Evolutionary conservation across 2,329 filamentous ascomycete species (phyloP).

Genomic region (Cercospora berteroae): DNA sequence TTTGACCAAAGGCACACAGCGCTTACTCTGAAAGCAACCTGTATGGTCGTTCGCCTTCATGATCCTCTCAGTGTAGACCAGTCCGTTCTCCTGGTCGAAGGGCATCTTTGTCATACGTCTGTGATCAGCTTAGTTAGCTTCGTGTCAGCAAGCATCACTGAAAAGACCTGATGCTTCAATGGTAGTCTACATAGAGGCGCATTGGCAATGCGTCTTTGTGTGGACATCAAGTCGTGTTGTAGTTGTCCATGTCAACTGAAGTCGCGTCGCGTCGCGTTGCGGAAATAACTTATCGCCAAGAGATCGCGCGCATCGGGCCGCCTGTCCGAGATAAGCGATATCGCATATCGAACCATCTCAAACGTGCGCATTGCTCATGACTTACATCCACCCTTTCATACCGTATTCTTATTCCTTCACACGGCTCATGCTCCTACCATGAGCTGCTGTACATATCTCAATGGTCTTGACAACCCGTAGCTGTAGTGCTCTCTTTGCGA

Average conservation of each 20-base stretch:
- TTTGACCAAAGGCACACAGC: neutral
- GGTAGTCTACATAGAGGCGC: neutral
- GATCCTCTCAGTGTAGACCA: slow-evolving; percentile 22
- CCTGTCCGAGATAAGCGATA: neutral
- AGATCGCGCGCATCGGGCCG: neutral
- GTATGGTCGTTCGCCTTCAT: neutral
- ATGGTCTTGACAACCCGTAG: slow-evolving; percentile 42
- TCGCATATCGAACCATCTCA: slow-evolving; percentile 8
- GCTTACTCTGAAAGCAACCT: neutral
- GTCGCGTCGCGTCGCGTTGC: neutral
- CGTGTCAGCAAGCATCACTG: neutral
- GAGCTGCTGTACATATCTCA: slow-evolving; percentile 17
- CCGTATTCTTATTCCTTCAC: neutral
- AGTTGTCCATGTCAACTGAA: neutral
- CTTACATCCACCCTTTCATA: neutral
- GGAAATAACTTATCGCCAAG: neutral
- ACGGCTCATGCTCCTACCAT: slow-evolving; percentile 20
- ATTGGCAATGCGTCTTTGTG: neutral
- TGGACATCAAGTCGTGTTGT: neutral
- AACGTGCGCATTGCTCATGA: slow-evolving; percentile 1
- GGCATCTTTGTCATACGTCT: slow-evolving; percentile 10
- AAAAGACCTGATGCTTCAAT: neutral
- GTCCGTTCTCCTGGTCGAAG: slow-evolving; percentile 24
- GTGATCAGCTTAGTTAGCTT: neutral
- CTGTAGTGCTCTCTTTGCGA: slow-evolving; percentile 34